Evolutionary conservation across 1,139 yeast species (phyloP).

Genomic region (Kodamaea plutei): DNA sequence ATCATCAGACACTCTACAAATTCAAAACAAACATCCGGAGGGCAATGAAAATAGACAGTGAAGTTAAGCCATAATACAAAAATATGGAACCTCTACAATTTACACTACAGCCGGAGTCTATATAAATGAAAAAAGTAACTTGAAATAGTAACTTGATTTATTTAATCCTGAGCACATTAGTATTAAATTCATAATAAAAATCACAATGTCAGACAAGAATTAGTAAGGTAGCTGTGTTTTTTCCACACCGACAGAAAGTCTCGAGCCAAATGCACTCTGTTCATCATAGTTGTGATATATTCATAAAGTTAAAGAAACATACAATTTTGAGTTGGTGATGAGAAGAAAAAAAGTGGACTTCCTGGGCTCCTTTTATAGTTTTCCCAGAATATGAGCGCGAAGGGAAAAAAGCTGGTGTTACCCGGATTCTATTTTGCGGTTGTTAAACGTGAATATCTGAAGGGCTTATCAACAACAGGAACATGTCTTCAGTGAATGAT

Average conservation of each 20-base stretch:
- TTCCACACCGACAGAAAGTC: slow-evolving; percentile 89
- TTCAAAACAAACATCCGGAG: no score
- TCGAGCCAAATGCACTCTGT: slow-evolving; percentile 96
- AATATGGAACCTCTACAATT: no score
- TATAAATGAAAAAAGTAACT: no score
- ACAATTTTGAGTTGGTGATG: slow-evolving; percentile 7
- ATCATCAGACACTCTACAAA: no score
- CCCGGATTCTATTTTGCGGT: slow-evolving; percentile 9
- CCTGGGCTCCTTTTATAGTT: slow-evolving; percentile 7
- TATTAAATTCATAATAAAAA: neutral
- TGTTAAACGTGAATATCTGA: slow-evolving; percentile 5
- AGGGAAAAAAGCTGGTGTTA: slow-evolving; percentile 6
- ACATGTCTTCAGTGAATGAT: slow-evolving; percentile 13
- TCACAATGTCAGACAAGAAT: slow-evolving; percentile 29
- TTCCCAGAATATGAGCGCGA: no score
- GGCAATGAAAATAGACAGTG: no score
- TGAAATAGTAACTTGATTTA: no score
- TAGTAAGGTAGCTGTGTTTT: slow-evolving; percentile 81
- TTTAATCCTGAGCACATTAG: no score
- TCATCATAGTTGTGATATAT: slow-evolving; percentile 49
- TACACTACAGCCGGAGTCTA: no score
- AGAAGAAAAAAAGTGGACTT: slow-evolving; percentile 3
- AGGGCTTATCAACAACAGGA: neutral
- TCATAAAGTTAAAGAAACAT: slow-evolving; percentile 7
- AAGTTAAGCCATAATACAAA: no score